Evolutionary conservation across 2,329 filamentous ascomycete species (phyloP), one percentile per base, ranked within the genome.

Genomic region (Pseudofabraea citricarpa): DNA sequence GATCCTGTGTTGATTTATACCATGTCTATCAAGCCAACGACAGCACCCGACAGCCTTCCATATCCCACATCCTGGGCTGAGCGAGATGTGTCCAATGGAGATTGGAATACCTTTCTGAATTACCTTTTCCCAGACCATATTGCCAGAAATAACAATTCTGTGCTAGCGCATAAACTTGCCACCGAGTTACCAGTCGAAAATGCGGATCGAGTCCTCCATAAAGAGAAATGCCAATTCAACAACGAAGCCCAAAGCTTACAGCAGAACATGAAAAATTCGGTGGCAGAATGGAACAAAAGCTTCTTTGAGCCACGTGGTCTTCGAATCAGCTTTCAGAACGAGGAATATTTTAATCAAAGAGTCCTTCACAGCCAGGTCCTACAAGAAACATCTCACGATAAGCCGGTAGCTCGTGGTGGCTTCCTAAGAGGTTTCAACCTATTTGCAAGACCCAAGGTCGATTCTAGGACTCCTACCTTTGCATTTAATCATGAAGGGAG

Each of bases 41-140:
- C 47, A 5, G 24, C 40, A 19, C 53, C 54, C 5, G 35, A 44
- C 9, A 53, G 59, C 27, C 19, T 59, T 7, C 48, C 48, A 23
- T 60, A 53, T 31, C 52, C n/a, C 49, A 7, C 22, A 43, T 23
- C 37, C 29, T 5, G 23, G 31, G 20, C 56, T 5, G 51, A 50
- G 5, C 69, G 68, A 29, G 74, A 77, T 41, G 65, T 79, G 10
- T 68, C 63, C 1, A 51, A 61, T 12, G 70, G 75, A 52, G 77
- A 82, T 55, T 82, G 78, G 78, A 67, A 69, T 26, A 79, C 77
- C 0, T 81, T 82, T 57, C 51, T 77, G 36, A 79, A 79, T 52
- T 73, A 72, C 47, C 58, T 81, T 13, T 56, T 81, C 18, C 76
- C 78, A 0, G 62, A 73, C 41, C 69, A 75, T 54, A 61, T 64